Evolutionary conservation across 108 stramenopile genomes (phyloP), one percentile per base, ranked within the genome.

Genomic region (Mayamaea pseudoterrestris): DNA sequence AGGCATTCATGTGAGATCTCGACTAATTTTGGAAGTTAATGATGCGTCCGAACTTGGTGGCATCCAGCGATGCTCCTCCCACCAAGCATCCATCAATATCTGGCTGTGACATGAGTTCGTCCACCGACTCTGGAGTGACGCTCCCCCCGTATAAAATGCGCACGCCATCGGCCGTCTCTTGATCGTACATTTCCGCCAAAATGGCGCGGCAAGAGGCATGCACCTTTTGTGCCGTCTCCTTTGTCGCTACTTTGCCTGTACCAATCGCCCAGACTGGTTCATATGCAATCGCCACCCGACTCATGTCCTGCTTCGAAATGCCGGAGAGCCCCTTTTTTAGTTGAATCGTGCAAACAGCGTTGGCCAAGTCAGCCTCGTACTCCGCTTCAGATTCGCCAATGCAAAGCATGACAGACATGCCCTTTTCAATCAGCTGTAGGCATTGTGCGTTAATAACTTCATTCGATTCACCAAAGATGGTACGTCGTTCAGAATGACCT

Each of bases 71-170:
- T 0, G 96, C 96, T 32, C 96, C 96, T 42, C 96, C 96, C 16
- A 97, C 96, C n/a, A 97, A 71, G 42, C 81, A 78, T 34, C 96
- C 96, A 65, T 97, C 94, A 70, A 97, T 95, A 69, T 97, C 93
- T 0, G 89, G 84, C 69, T 69, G 56, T 41, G 67, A 72, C 83
- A 95, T 82, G 45, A 97, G 67, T 35, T 74, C 93, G 52, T 95
- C 87, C n/a, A 93, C 86, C 44, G 80, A 89, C 24, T 90, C 93
- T 7, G 90, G 89, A 12, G 73, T 91, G 16, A 95, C 96, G 59
- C 74, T 77, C 23, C 96, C 96, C 41, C 93, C 95, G 62, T 96
- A 96, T 44, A 89, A 67, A 55, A 96, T 94, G 50, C 85, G 68
- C 16, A 80, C 73, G 9, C 18, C 48, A 40, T 83, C 68, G 28